Percentiles rank a stretch among this genome's conserved stretches.
Evolutionary conservation across 108 stramenopile species (phyloP).

Genomic region (Schizochytrium sp.): DNA sequence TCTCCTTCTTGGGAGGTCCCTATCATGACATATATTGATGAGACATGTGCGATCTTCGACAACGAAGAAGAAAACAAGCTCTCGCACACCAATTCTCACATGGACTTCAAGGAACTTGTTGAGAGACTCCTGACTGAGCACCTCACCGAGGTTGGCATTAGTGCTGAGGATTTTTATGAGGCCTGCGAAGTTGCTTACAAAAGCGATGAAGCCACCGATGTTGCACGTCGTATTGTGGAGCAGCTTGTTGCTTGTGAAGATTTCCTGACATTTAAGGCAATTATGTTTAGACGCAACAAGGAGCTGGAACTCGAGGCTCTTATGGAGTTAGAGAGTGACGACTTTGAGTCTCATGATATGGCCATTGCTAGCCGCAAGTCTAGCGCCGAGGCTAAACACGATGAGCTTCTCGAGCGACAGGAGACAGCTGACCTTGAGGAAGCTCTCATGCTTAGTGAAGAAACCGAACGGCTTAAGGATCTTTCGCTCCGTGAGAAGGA

Average conservation of each 20-base stretch:
- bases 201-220: constrained; percentile 60
- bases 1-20: constrained; percentile 71
- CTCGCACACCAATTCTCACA: constrained; percentile 70
- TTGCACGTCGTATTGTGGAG: constrained; percentile 64
- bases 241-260: constrained; percentile 60
- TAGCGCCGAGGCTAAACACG: constrained; percentile 33
- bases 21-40: constrained; percentile 73
- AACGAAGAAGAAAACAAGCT: constrained; percentile 78
- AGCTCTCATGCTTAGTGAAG: constrained; percentile 49
- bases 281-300: constrained; percentile 60
- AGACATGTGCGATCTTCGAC: constrained; percentile 74
- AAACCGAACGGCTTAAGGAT: constrained; percentile 58
- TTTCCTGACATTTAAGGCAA: constrained; percentile 59
- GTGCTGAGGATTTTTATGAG: constrained; percentile 70
- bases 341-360: not conserved
- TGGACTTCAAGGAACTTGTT: constrained; percentile 64
- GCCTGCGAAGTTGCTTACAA: constrained; percentile 65
- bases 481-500: constrained; percentile 36
- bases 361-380: not conserved
- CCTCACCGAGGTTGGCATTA: constrained; percentile 71
- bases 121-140: constrained; percentile 53
- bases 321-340: constrained; percentile 33
- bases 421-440: constrained; percentile 47
- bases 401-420: constrained; percentile 37
- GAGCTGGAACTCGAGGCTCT: constrained; percentile 63